Evolutionary conservation across 2,329 filamentous ascomycete species (phyloP), one percentile per base, ranked within the genome.

Genomic region (Apiospora hydei): DNA sequence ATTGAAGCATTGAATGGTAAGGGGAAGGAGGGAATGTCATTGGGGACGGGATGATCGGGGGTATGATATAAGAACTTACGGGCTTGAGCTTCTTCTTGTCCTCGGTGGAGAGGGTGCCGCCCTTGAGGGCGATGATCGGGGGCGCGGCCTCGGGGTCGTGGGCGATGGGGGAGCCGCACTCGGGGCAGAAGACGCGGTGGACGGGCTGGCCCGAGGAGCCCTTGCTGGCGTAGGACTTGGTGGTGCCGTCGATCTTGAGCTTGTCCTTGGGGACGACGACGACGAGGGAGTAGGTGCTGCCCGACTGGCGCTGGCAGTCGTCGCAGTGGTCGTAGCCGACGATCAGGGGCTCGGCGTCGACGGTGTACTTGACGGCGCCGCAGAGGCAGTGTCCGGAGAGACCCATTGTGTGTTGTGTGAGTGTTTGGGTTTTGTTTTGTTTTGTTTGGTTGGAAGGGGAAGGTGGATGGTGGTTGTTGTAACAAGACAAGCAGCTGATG

Each of bases 131-230:
- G 76, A 92, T 92, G 82, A 93, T 92, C 75, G 88, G 86, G 47
- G 90, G 90, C n/a, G 90, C 90, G n/a, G 88, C 88, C 72, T 92
- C 90, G 38, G 91, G 91, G 82, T 92, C 91, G 81, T 93, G 91
- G 73, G 90, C 91, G 77, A 93, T 91, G 73, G 91, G 91, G 21
- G 89, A 91, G 74, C 91, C 91, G 82, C 91, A 93, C 79, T 92
- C 90, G 75, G 85, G 84, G 86, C 91, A 93, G 86, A 93, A 93
- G 81, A 92, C 84, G 75, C 91, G 90, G 85, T 91, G 90, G 74
- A 92, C 91, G 72, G 83, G 82, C 70, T 91, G 87, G 79, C 91
- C 91, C 0, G 89, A 92, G 73, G 83, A 85, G 75, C 89, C 91
- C 74, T 83, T 85, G 76, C 89, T 88, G 49, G 89, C 84, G 82